phyloP scores from a whole-genome alignment of 1,139 yeast species.

The Protomyces macrosporus region DNA sequence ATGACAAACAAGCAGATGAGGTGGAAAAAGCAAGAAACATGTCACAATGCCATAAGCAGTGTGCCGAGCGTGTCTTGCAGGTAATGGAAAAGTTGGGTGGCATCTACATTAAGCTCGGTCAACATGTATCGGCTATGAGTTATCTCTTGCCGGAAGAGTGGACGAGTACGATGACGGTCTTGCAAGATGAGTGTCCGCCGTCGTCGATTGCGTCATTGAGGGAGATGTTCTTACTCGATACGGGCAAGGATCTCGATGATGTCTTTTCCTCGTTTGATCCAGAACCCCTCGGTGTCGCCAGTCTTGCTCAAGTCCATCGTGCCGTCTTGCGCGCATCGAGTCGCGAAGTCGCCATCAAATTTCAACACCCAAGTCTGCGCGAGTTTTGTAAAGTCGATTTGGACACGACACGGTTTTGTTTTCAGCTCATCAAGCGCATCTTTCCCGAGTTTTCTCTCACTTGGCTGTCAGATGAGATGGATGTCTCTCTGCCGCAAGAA shows the following conservation, averaged over 20 bases:
- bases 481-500: slow-evolving; percentile 78
- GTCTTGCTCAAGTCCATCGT: slow-evolving; percentile 89
- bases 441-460: slow-evolving; percentile 91
- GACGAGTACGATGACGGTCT: slow-evolving; percentile 90
- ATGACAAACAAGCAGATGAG: slow-evolving; percentile 34
- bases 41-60: slow-evolving; percentile 58
- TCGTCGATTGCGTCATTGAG: slow-evolving; percentile 66
- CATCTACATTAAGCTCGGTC: slow-evolving; percentile 87
- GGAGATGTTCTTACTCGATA: slow-evolving; percentile 60
- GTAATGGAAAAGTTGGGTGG: slow-evolving; percentile 90
- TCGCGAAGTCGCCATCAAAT: slow-evolving; percentile 81
- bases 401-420: slow-evolving; percentile 68
- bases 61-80: slow-evolving; percentile 70
- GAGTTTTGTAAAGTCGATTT: slow-evolving; percentile 91
- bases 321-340: slow-evolving; percentile 61
- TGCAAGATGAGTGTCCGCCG: slow-evolving; percentile 85
- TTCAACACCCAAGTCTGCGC: slow-evolving; percentile 84
- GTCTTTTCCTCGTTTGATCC: slow-evolving; percentile 62
- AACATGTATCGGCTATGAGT: slow-evolving; percentile 86
- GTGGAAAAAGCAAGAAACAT: slow-evolving; percentile 55
- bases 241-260: slow-evolving; percentile 56
- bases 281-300: slow-evolving; percentile 87
- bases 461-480: slow-evolving; percentile 92
- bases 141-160: slow-evolving; percentile 87
- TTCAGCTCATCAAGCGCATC: slow-evolving; percentile 63